These are phyloP conservation scores for Chaetoceros muelleri DNA, from an alignment of 108 stramenopile genomes.

Conservation along the genomic window DNA sequence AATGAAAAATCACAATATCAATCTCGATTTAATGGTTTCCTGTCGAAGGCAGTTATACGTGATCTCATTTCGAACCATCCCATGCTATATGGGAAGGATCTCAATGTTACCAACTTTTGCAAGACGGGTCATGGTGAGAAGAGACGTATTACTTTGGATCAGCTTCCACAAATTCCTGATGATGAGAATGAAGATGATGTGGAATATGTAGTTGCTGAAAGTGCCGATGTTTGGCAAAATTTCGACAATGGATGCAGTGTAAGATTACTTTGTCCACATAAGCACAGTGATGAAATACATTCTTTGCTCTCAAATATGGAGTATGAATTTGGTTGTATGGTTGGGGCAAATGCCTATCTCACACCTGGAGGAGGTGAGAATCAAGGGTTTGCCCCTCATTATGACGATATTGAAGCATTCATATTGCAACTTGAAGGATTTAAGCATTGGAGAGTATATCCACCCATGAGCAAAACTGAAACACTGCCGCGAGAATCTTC, in stretches of 20 bases:
- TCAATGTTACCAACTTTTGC: conserved; percentile 88
- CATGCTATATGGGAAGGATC: conserved; percentile 77
- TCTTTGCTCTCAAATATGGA: conserved; percentile 80
- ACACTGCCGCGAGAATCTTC: conserved; percentile 60
- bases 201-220: conserved; percentile 45
- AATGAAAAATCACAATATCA: conserved; percentile 4
- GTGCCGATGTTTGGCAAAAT: conserved; percentile 67
- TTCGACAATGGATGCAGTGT: conserved; percentile 77
- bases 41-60: conserved; percentile 43
- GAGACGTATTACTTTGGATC: conserved; percentile 65
- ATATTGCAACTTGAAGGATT: conserved; percentile 85
- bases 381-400: conserved; percentile 99
- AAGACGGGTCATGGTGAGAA: conserved; percentile 59
- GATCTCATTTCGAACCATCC: conserved; percentile 35
- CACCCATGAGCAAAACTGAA: conserved; percentile 39
- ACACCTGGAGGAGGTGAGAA: conserved; percentile 67
- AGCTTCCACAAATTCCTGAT: conserved; percentile 18
- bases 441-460: conserved; percentile 91
- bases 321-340: conserved; percentile 87
- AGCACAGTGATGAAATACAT: conserved; percentile 70
- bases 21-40: conserved; percentile 41
- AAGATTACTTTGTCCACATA: conserved; percentile 90
- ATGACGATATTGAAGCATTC: conserved; percentile 98
- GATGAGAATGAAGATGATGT: conserved; percentile 17
- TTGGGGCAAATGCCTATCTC: conserved; percentile 93